Percentiles rank a stretch among this genome's conserved stretches.
These are phyloP conservation scores for Blastobotrys attinorum DNA, from an alignment of 805 yeast genomes.

Conservation along the genomic window DNA sequence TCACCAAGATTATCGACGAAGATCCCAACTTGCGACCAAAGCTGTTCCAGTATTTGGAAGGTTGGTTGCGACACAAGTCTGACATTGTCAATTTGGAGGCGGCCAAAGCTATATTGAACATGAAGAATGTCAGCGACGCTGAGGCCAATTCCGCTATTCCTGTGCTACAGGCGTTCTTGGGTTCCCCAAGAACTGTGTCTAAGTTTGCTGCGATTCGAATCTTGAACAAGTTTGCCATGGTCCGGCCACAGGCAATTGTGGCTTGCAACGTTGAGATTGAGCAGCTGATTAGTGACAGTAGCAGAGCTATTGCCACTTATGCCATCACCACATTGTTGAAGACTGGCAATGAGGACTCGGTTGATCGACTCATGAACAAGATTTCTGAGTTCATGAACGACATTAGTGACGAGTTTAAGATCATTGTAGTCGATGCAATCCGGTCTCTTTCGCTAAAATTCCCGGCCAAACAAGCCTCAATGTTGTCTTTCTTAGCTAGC, in stretches of 20 bases:
- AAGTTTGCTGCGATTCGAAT: constrained; percentile 91
- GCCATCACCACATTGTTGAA: constrained; percentile 94
- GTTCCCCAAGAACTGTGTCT: constrained; percentile 84
- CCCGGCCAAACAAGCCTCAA: constrained; percentile 80
- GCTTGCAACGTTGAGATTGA: constrained; percentile 82
- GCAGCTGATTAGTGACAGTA: constrained; percentile 74
- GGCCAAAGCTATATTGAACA: constrained; percentile 59
- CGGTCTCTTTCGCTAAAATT: constrained; percentile 86
- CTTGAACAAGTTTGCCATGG: constrained; percentile 75
- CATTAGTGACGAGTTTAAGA: constrained; percentile 90
- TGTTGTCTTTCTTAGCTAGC: constrained; percentile 75
- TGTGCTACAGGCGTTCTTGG: constrained; percentile 65
- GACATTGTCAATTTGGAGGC: constrained; percentile 93
- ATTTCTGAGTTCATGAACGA: constrained; percentile 86
- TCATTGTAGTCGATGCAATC: constrained; percentile 91
- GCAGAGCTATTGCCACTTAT: constrained; percentile 89
- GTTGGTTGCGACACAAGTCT: constrained; percentile 69
- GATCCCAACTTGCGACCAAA: constrained; percentile 56
- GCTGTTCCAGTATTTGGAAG: constrained; percentile 56
- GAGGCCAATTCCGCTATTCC: constrained; percentile 57
- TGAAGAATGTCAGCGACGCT: constrained; percentile 49
- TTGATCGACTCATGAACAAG: constrained; percentile 80
- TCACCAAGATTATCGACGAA: constrained; percentile 62
- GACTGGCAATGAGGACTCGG: constrained; percentile 85
- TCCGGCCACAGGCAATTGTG: constrained; percentile 61